Base-by-base conservation (phyloP, 192 early-diverging fungal genomes). In the Umbelopsis sp. region DNA sequence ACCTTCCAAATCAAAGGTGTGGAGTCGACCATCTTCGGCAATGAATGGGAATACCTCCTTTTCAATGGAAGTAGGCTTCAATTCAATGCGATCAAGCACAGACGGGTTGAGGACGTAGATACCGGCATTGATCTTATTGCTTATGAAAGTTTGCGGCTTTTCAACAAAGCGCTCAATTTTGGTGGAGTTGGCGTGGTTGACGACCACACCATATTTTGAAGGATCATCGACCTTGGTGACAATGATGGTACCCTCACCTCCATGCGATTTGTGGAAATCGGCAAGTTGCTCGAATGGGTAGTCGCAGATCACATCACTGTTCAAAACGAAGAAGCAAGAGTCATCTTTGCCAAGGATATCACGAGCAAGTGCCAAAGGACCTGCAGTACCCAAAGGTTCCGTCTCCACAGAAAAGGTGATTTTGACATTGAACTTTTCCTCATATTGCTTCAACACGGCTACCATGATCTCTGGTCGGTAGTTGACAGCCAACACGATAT, bases 401-500 rank as follows among this genome's bases (percentile, higher is more conserved):
- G 89, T 91, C 76, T 99, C 98, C 49, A 99, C 92, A 2, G 94
- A 97, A 79, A 99, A 98, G 23, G 93, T 94, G 71, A 99, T 99
- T 70, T 84, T 91, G 78, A 99, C 91, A 72, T 88, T 88, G 86
- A 87, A 98, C 74, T 92, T 81, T 49, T 93, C 86, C 84, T 99
- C 96, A 83, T 96, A 95, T 82, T 96, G 91, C 72, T 97, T 87
- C 80, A 99, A 91, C 47, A 94, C 89, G 4, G 89, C 80, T 12
- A 93, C 95, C 97, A 99, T 99, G 72, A 94, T 88, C 78, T 99
- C 97, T 41, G 97, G 97, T 73, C 94, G 92, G 91, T 99, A 99
- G 82, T 97, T 98, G 78, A 99, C 97, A 66, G 97, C 97, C 66
- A 99, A 85, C 8, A 99, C 95, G 64, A 99, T 94, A 82, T 99